Conservation (phyloP, 2,329 filamentous ascomycete species). For the Amphichorda felina region DNA sequence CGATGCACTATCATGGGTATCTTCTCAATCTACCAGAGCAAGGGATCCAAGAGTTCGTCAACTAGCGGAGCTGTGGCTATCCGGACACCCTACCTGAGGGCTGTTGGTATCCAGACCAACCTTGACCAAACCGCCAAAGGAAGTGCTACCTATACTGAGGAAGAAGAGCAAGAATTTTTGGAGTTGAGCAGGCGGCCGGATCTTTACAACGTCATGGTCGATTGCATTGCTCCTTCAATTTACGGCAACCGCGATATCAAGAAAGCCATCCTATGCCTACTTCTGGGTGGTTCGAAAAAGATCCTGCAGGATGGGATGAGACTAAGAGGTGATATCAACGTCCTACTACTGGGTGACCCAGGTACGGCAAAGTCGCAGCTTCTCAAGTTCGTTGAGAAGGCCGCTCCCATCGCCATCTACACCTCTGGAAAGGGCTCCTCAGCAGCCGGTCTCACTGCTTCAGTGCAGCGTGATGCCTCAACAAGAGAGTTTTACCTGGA, state of each 20-base stretch:
- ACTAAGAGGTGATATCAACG: constrained; percentile 94
- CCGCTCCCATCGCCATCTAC: constrained; percentile 93
- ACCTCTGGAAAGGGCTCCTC: constrained; percentile 98
- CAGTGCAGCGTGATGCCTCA: constrained; percentile 83
- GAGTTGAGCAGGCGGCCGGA: constrained; percentile 86
- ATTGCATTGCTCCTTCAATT: constrained; percentile 93
- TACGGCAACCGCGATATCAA: constrained; percentile 96
- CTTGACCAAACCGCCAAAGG: constrained; percentile 84
- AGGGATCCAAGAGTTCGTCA: constrained; percentile 66
- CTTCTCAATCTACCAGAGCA: constrained; percentile 95
- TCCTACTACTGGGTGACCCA: constrained; percentile 88
- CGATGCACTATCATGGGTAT: constrained; percentile 93
- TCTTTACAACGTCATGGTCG: constrained; percentile 81
- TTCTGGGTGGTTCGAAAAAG: constrained; percentile 94
- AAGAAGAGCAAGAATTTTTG: constrained; percentile 92
- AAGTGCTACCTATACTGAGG: constrained; percentile 73
- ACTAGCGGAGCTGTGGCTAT: constrained; percentile 81
- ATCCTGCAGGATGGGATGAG: constrained; percentile 97
- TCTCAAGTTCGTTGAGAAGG: constrained; percentile 94
- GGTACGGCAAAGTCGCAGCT: constrained; percentile 97
- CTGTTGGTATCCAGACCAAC: constrained; percentile 85
- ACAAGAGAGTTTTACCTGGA: constrained; percentile 97
- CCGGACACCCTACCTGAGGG: constrained; percentile 84
- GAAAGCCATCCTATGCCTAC: constrained; percentile 86
- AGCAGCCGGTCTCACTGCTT: constrained; percentile 92